These are phyloP conservation scores for Sporothrix humicola DNA, from an alignment of 2,329 filamentous ascomycete genomes.

Conservation along the genomic window DNA sequence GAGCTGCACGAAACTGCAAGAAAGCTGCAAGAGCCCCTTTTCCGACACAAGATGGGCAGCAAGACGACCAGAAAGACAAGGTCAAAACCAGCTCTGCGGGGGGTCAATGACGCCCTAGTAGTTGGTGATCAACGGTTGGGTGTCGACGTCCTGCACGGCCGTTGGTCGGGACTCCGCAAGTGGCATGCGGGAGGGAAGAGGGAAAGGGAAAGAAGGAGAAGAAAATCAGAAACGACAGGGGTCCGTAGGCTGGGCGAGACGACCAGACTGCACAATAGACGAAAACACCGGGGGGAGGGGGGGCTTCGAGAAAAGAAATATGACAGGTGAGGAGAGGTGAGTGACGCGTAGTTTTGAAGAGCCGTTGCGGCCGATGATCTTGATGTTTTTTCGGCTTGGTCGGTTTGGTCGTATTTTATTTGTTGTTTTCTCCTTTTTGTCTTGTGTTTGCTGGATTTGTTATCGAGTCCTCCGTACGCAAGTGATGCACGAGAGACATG, in stretches of 20 bases:
- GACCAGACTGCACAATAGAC: not conserved
- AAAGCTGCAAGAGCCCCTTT: slow-evolving; percentile 27
- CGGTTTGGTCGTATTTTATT: too few species aligned
- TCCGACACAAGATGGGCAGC: slow-evolving; percentile 17
- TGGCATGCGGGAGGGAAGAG: slow-evolving; percentile 8
- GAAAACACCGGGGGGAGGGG: too few species aligned
- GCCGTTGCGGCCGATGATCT: not conserved
- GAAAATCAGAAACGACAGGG: not conserved
- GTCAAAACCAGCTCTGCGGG: not conserved
- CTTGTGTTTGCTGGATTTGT: not conserved
- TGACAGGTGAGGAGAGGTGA: not conserved
- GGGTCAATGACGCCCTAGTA: not conserved
- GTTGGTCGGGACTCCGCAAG: slow-evolving; percentile 2
- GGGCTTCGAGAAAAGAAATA: not conserved
- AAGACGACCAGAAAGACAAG: not conserved
- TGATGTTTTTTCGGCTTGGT: too few species aligned
- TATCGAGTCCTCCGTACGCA: slow-evolving; percentile 6
- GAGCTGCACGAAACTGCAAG: too few species aligned
- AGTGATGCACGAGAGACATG: slow-evolving; percentile 5
- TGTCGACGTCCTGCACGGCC: slow-evolving; percentile 12
- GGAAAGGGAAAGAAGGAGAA: not conserved
- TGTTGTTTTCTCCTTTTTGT: not conserved
- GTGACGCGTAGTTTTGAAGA: not conserved
- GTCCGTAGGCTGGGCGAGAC: not conserved
- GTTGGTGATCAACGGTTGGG: slow-evolving; percentile 29